Conservation (phyloP, 805 yeast species). For the Candida caryicola region DNA sequence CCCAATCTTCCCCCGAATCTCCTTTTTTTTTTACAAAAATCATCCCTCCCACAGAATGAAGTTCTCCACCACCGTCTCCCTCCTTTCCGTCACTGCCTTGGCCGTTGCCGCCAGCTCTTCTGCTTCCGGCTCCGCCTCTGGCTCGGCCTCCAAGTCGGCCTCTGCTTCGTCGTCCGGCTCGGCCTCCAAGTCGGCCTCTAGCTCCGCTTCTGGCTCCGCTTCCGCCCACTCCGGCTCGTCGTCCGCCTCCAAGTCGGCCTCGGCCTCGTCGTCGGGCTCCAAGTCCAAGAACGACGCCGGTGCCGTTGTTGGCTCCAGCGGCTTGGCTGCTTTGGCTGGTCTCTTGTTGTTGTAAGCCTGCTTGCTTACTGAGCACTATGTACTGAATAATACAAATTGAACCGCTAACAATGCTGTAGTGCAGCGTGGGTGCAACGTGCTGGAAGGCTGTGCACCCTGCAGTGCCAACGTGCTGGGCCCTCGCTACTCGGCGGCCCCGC, state of each 20-base stretch:
- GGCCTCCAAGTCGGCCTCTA: conserved; percentile 15
- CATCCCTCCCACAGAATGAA: conserved; percentile 10
- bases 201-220: conserved; percentile 17
- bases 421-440: too few species aligned
- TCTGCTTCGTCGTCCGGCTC: conserved; percentile 12
- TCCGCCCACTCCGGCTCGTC: conserved; percentile 14
- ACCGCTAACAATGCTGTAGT: too few species aligned
- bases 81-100: conserved; percentile 7
- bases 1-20: not conserved
- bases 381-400: too few species aligned
- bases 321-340: conserved; percentile 26
- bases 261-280: conserved; percentile 5
- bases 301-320: conserved; percentile 17
- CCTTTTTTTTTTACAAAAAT: too few species aligned
- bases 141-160: conserved; percentile 9
- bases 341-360: conserved; percentile 22
- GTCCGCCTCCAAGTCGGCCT: conserved; percentile 3
- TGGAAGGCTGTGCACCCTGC: too few species aligned
- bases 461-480: too few species aligned
- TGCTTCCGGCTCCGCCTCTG: conserved; percentile 8
- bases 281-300: conserved; percentile 11
- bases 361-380: too few species aligned
- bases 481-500: too few species aligned
- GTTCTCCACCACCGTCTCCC: conserved; percentile 11
- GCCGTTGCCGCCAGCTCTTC: conserved; percentile 11